phyloP scores from a whole-genome alignment of 768 basidiomycete genomes.

The Leccinum obscurum region DNA sequence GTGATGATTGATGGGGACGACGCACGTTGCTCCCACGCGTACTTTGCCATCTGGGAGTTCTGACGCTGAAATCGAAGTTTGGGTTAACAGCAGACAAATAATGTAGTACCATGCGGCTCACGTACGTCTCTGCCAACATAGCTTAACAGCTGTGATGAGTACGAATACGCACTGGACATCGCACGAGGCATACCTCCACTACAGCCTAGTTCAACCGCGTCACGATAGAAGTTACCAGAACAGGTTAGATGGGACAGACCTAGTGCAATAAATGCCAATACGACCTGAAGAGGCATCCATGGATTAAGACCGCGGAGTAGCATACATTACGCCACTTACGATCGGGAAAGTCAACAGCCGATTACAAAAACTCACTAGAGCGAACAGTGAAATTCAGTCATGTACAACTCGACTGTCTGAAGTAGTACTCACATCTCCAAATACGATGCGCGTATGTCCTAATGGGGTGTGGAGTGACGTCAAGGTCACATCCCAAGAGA shows the following conservation, averaged over 20 bases:
- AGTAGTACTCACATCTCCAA: slow-evolving; percentile 34
- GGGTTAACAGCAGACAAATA: background rate
- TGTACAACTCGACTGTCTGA: background rate
- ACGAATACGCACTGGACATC: background rate
- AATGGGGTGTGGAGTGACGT: slow-evolving; percentile 5
- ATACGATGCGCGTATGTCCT: slow-evolving; percentile 40
- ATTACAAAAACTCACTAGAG: slow-evolving; percentile 34
- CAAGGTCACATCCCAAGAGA: background rate
- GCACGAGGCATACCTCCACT: slow-evolving; percentile 26
- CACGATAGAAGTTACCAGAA: background rate
- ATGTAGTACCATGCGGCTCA: background rate
- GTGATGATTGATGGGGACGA: background rate
- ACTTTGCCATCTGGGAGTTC: slow-evolving; percentile 34
- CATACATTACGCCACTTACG: slow-evolving; percentile 22
- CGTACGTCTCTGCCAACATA: slow-evolving; percentile 36
- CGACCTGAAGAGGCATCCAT: slow-evolving; percentile 14
- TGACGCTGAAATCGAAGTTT: slow-evolving; percentile 15
- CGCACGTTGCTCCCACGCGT: slow-evolving; percentile 34
- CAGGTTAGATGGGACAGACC: slow-evolving; percentile 14
- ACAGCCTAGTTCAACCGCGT: slow-evolving; percentile 19
- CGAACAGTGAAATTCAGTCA: background rate
- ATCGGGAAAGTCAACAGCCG: slow-evolving; percentile 32
- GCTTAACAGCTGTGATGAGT: slow-evolving; percentile 19
- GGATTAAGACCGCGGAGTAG: background rate
- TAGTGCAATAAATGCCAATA: slow-evolving; percentile 30